Percentiles rank a stretch among this genome's conserved stretches.
phyloP scores from a whole-genome alignment of 179 eudicot species.

The Drosera spatulata region DNA sequence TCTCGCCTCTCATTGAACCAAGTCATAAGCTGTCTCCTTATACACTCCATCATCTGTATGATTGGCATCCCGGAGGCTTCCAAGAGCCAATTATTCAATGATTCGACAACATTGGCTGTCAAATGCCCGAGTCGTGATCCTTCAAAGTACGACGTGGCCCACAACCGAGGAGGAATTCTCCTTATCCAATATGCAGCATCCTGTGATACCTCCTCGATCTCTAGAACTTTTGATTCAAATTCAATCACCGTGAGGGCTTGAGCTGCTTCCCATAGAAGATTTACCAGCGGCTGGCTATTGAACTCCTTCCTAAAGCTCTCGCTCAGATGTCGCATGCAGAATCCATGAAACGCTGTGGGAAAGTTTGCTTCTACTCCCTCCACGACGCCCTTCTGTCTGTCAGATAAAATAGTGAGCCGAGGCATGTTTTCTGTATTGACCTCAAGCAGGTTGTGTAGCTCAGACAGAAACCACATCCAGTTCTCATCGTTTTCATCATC shows the following conservation, averaged over 20 bases:
- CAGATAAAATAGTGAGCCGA: constrained; percentile 77
- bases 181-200: constrained; percentile 73
- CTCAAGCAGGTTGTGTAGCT: constrained; percentile 69
- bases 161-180: constrained; percentile 55
- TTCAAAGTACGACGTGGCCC: constrained; percentile 94
- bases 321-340: constrained; percentile 72
- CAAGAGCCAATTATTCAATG: constrained; percentile 62
- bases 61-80: constrained; percentile 88
- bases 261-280: constrained; percentile 87
- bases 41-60: constrained; percentile 89
- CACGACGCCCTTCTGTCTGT: constrained; percentile 67
- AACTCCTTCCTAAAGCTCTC: constrained; percentile 81
- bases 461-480: constrained; percentile 98
- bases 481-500: constrained; percentile 80
- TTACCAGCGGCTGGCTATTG: constrained; percentile 53
- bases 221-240: constrained; percentile 58
- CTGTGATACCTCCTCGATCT: constrained; percentile 61
- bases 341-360: constrained; percentile 88
- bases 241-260: constrained; percentile 70
- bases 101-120: constrained; percentile 56
- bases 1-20: constrained; percentile 73
- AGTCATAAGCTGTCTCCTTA: constrained; percentile 55
- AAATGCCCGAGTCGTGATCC: constrained; percentile 86
- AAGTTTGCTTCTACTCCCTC: constrained; percentile 88
- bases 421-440: constrained; percentile 92